Conservation (phyloP, 345 rosid species). For the Brassica nigra region DNA sequence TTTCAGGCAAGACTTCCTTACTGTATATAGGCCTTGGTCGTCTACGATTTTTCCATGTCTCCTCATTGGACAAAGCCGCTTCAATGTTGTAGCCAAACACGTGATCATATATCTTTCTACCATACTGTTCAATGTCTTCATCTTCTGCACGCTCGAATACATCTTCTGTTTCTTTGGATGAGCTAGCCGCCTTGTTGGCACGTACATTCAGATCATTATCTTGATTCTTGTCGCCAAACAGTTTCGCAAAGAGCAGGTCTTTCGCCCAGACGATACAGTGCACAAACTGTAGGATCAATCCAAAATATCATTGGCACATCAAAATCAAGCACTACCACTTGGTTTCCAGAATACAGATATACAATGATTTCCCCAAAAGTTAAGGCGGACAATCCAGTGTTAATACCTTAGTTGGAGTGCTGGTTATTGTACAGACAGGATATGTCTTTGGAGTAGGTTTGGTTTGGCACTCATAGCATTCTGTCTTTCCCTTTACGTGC, state of each 20-base stretch:
- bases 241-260: conserved; percentile 92
- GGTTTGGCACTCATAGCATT: conserved; percentile 95
- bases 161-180: conserved; percentile 69
- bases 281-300: conserved; percentile 72
- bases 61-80: conserved; percentile 87
- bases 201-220: conserved; percentile 96
- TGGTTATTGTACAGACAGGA: conserved; percentile 99
- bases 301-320: conserved; percentile 6
- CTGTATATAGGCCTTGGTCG: conserved; percentile 81
- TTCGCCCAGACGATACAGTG: conserved; percentile 99
- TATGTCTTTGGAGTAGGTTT: conserved; percentile 96
- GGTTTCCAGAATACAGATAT: not conserved
- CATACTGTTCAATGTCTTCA: conserved; percentile 82
- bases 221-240: conserved; percentile 94
- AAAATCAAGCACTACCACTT: conserved; percentile 5
- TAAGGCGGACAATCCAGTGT: not conserved
- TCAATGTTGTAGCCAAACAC: conserved; percentile 96
- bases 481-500: conserved; percentile 90
- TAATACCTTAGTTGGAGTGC: conserved; percentile 96
- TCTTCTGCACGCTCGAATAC: conserved; percentile 68
- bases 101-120: conserved; percentile 94
- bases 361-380: not conserved
- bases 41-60: conserved; percentile 89
- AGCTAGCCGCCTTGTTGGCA: conserved; percentile 62
- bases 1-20: conserved; percentile 61